Base-by-base conservation (phyloP, 2,329 filamentous ascomycete genomes). In the Colletotrichum coccodes region DNA sequence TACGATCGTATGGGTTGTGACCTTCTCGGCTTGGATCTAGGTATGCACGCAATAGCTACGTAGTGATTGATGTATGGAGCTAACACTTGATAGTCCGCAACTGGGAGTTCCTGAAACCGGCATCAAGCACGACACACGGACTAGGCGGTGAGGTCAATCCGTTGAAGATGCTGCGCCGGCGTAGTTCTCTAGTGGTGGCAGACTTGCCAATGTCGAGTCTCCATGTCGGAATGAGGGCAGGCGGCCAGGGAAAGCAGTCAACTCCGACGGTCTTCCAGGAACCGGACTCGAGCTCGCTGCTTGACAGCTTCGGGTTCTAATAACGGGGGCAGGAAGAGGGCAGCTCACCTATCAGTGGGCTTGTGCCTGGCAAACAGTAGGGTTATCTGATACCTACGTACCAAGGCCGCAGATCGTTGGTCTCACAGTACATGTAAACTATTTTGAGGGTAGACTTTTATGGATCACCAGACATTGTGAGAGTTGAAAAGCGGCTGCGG, bases 1-100 rank as follows among this genome's bases (percentile, higher is more conserved):
- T 98, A 95, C 76, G 92, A 92, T 77, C 91, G 94, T 9, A 98
- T 96, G 95, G 95, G 96, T 3, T 97, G 96, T 76, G 95, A 98
- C 79, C 80, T 97, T 9, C 87, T 98, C 0, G 96, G 95, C 1
- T 83, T 98, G 5, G 94, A 97, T 74, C 83, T 98, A 6, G 92
- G 91, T 92, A 85, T 79, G 82, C 83, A 32, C 49, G 18, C n/a
- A 1, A 30, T 28, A 18, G 40, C 16, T 36, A 30, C n/a, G 6
- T 9, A 14, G 32, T 9, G 7, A 6, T 16, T 4, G 5, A 26
- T 14, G 16, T 30, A 14, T 21, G 8, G 49, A 52, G 34, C 71
- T 78, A 60, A 77, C 62, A n/a, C 6, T 30, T 46, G n/a, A 18
- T 63, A 89, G 92, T 96, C 16, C 88, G 90, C 34, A 93, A 92